Percentiles rank a stretch among this genome's conserved stretches.
Conservation (phyloP, 2,329 filamentous ascomycete species). For the Fusarium anguioides region DNA sequence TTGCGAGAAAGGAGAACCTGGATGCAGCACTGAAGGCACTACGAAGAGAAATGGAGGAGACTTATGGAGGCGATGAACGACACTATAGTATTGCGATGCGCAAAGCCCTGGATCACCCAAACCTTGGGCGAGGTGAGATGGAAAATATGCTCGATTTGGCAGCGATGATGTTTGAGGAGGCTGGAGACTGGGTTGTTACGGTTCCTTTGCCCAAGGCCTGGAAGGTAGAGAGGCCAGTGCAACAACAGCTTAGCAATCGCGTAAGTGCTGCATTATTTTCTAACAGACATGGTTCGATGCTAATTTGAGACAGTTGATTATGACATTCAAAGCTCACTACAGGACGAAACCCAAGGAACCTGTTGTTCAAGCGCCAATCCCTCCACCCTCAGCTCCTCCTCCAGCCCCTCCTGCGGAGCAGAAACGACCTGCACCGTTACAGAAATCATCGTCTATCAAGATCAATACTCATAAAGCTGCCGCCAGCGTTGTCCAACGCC, state of each 20-base stretch:
- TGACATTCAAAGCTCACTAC: slow-evolving; percentile 55
- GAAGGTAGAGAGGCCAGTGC: slow-evolving; percentile 52
- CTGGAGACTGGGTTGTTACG: slow-evolving; percentile 55
- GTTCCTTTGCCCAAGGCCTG: slow-evolving; percentile 56
- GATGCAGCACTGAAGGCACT: slow-evolving; percentile 63
- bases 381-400: slow-evolving; percentile 20
- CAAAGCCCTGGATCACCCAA: slow-evolving; percentile 55
- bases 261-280: slow-evolving; percentile 43
- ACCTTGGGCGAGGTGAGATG: slow-evolving; percentile 55
- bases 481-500: slow-evolving; percentile 39
- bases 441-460: slow-evolving; percentile 54
- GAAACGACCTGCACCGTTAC: slow-evolving; percentile 46
- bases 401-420: slow-evolving; percentile 33
- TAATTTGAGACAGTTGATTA: slow-evolving; percentile 48
- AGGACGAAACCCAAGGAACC: slow-evolving; percentile 51
- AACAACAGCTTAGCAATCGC: slow-evolving; percentile 50
- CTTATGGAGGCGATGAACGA: slow-evolving; percentile 52
- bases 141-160: slow-evolving; percentile 58
- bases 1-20: slow-evolving; percentile 72
- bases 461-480: slow-evolving; percentile 50
- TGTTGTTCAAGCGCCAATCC: slow-evolving; percentile 35
- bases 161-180: slow-evolving; percentile 60
- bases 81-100: slow-evolving; percentile 57
- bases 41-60: slow-evolving; percentile 58
- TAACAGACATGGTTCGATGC: not conserved